Evolutionary conservation across 2,329 filamentous ascomycete genomes (phyloP).

Genomic region (Pseudomassariella vexata): DNA sequence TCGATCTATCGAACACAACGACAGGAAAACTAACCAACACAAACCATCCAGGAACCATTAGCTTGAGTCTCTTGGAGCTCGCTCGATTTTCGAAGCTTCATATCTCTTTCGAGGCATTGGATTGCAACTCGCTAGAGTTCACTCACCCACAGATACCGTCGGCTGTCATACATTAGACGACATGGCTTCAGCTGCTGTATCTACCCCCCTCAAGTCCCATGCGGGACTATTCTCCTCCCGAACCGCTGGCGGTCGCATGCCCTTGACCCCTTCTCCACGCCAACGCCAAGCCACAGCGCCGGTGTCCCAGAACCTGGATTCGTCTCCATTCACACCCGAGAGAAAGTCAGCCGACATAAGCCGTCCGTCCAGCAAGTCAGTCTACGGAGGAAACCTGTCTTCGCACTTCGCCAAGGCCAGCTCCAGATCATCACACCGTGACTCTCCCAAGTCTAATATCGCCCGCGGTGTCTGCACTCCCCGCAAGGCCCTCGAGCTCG

Average conservation of each 20-base stretch:
- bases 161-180: constrained; percentile 15
- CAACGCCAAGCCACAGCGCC: constrained; percentile 48
- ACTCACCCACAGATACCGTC: constrained; percentile 29
- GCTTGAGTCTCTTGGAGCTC: constrained; percentile 55
- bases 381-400: constrained; percentile 74
- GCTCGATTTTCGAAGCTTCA: constrained; percentile 36
- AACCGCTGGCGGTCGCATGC: constrained; percentile 90
- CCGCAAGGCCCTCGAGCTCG: constrained; percentile 77
- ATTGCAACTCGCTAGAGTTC: constrained; percentile 39
- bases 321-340: constrained; percentile 75
- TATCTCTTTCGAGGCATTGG: constrained; percentile 34
- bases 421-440: constrained; percentile 63
- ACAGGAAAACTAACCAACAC: constrained; percentile 38
- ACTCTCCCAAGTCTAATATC: constrained; percentile 97
- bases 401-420: constrained; percentile 69
- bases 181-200: constrained; percentile 80
- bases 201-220: constrained; percentile 93
- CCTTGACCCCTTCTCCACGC: constrained; percentile 85
- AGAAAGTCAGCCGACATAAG: constrained; percentile 44
- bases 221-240: constrained; percentile 86
- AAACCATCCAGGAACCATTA: constrained; percentile 49
- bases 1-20: constrained; percentile 43
- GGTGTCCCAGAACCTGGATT: constrained; percentile 47
- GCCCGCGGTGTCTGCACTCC: constrained; percentile 69
- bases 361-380: constrained; percentile 59